Evolutionary conservation across 2,329 filamentous ascomycete genomes (phyloP).

Genomic region (Exutisphaerella laricina): DNA sequence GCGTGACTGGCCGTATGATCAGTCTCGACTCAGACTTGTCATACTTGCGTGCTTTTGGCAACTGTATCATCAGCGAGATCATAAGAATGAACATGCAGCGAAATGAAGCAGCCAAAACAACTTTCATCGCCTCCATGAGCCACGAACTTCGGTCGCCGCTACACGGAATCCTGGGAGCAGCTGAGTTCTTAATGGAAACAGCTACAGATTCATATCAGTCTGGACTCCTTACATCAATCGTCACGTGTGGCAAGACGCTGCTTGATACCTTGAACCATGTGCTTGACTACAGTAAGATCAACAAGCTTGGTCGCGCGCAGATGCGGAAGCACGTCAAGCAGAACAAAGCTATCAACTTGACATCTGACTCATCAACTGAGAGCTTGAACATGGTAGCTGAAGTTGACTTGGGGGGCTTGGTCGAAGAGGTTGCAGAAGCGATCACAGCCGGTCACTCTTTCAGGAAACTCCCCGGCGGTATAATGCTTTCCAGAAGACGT

Average conservation of each 20-base stretch:
- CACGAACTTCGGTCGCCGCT: conserved; percentile 48
- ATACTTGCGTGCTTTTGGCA: conserved; percentile 39
- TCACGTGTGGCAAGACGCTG: conserved; percentile 46
- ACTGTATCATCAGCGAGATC: conserved; percentile 38
- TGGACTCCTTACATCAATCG: conserved; percentile 45
- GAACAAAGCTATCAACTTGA: conserved; percentile 27
- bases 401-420: conserved; percentile 42
- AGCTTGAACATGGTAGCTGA: conserved; percentile 32
- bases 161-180: conserved; percentile 46
- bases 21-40: conserved; percentile 36
- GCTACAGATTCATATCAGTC: conserved; percentile 37
- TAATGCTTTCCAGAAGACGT: not conserved
- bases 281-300: conserved; percentile 41
- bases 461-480: conserved; percentile 23
- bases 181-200: conserved; percentile 47
- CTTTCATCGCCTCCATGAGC: conserved; percentile 49
- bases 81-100: conserved; percentile 35
- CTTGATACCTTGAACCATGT: conserved; percentile 43
- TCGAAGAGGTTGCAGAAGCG: conserved; percentile 52
- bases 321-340: conserved; percentile 25
- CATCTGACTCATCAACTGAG: conserved; percentile 22
- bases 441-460: conserved; percentile 49
- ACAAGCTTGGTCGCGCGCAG: conserved; percentile 30
- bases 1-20: conserved; percentile 38
- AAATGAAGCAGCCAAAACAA: conserved; percentile 46